Evolutionary conservation across 1,284 basidiomycete species (phyloP).

Genomic region (Naganishia sp.): DNA sequence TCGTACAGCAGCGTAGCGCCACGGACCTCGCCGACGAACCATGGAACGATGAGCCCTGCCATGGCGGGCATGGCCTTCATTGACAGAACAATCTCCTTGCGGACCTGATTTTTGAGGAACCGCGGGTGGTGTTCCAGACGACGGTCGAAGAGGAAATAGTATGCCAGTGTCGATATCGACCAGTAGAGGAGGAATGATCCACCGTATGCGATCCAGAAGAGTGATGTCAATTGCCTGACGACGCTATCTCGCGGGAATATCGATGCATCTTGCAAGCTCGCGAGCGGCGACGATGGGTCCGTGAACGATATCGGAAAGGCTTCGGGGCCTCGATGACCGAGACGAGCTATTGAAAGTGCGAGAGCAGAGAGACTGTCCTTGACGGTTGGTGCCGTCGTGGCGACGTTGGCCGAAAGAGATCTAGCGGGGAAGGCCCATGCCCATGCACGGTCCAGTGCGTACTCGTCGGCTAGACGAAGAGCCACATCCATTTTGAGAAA

Average conservation of each 20-base stretch:
- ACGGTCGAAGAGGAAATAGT: slow-evolving; percentile 88
- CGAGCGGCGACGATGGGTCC: slow-evolving; percentile 9
- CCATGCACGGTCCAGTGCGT: slow-evolving; percentile 25
- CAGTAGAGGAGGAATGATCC: slow-evolving; percentile 86
- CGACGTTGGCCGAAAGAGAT: slow-evolving; percentile 15
- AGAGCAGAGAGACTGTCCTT: slow-evolving; percentile 25
- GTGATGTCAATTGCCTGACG: slow-evolving; percentile 74
- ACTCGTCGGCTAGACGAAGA: slow-evolving; percentile 25
- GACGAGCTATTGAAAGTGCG: slow-evolving; percentile 22
- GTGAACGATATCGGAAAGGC: slow-evolving; percentile 18
- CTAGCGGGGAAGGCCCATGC: slow-evolving; percentile 24
- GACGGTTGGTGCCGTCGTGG: slow-evolving; percentile 15
- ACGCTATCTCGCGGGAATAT: slow-evolving; percentile 68
- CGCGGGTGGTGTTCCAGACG: slow-evolving; percentile 94
- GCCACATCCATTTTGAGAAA: slow-evolving; percentile 20
- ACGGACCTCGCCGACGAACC: slow-evolving; percentile 89
- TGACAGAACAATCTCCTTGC: slow-evolving; percentile 76
- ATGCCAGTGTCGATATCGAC: slow-evolving; percentile 78
- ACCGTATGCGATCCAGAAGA: slow-evolving; percentile 71
- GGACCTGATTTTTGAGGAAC: slow-evolving; percentile 81
- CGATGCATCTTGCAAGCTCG: slow-evolving; percentile 35
- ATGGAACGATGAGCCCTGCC: slow-evolving; percentile 81
- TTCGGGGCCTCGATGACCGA: slow-evolving; percentile 21
- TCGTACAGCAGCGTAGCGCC: slow-evolving; percentile 82
- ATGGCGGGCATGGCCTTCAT: slow-evolving; percentile 78